Evolutionary conservation across 2,329 filamentous ascomycete species (phyloP), one percentile per base, ranked within the genome.

Genomic region (Talaromyces piceae): DNA sequence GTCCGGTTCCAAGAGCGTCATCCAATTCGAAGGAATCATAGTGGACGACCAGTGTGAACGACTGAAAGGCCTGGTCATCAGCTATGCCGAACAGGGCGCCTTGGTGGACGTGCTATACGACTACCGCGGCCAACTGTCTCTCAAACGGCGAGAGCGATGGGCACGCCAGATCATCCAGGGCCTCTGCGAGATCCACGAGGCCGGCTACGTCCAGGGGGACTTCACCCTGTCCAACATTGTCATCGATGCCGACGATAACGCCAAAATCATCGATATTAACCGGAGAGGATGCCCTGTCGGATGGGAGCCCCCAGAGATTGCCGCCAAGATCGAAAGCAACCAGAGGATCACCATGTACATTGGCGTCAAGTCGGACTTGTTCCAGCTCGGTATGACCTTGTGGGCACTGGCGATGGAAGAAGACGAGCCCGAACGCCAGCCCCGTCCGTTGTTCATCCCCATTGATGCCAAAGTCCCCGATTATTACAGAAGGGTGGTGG

Each of bases 181-280:
- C 2, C 77, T 98, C 3, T 84, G 88, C 1, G 90, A 96, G 61
- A 91, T 98, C 26, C 93, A 98, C 62, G 91, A 97, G 67, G 85
- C 88, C 20, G 93, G 93, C 4, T 97, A 95, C 66, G 93, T 98
- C 9, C 93, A 98, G 64, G 93, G 93, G 22, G 93, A 98, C 65
- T 96, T 98, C 58, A 98, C 93, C 0, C 77, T 98, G 25, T 95
- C 91, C 4, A 98, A 98, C 65, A 95, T 98, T 57, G 93, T 98
- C 55, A 86, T 98, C 61, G 89, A 97, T 66, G 77, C 79, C 11
- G 72, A 86, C 41, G 84, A 90, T 63, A 80, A 96, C 63, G 93
- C 91, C 7, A 91, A 94, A 62, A 97, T 98, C 58, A 98, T 98
- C 63, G 93, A 98, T 68, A 96, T 98, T 73, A 98, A 98, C 71